These are phyloP conservation scores for Entomortierella beljakovae DNA, from an alignment of 192 early-diverging fungal species.

Conservation along the genomic window DNA sequence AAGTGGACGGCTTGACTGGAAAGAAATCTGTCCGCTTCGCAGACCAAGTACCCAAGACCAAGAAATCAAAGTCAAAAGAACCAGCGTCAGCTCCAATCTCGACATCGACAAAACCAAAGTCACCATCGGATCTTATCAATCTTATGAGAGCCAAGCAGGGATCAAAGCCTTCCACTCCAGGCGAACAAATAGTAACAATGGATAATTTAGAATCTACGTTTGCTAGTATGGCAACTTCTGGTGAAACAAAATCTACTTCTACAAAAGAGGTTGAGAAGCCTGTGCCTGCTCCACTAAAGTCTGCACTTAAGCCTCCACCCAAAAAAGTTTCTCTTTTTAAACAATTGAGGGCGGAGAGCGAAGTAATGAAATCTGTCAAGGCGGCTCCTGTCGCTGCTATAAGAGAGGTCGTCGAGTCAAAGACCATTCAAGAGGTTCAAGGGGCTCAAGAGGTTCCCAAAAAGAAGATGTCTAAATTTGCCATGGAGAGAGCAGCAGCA, in stretches of 20 bases:
- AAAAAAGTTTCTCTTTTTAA: constrained; percentile 38
- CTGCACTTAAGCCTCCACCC: constrained; percentile 28
- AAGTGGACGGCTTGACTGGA: neutral
- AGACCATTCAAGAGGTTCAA: neutral
- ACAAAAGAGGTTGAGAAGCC: constrained; percentile 30
- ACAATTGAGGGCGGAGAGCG: constrained; percentile 14
- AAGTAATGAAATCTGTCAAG: constrained; percentile 1
- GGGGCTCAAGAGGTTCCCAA: constrained; percentile 8
- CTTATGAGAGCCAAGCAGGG: constrained; percentile 34
- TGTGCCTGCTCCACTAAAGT: constrained; percentile 34
- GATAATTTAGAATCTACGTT: constrained; percentile 34
- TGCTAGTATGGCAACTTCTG: constrained; percentile 11
- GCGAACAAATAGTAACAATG: constrained; percentile 34
- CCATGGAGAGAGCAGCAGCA: constrained; percentile 29
- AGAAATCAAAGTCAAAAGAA: constrained; percentile 10
- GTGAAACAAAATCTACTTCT: neutral
- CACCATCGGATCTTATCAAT: constrained; percentile 46
- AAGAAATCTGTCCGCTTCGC: constrained; percentile 46
- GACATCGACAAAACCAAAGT: constrained; percentile 38
- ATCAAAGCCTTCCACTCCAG: constrained; percentile 2
- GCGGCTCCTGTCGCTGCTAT: neutral
- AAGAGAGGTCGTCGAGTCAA: neutral
- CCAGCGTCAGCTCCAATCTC: neutral
- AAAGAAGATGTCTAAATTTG: constrained; percentile 51
- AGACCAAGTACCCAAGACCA: constrained; percentile 31